These are phyloP conservation scores for Cryptococcus floricola DNA, from an alignment of 1,284 basidiomycete species.

Conservation along the genomic window DNA sequence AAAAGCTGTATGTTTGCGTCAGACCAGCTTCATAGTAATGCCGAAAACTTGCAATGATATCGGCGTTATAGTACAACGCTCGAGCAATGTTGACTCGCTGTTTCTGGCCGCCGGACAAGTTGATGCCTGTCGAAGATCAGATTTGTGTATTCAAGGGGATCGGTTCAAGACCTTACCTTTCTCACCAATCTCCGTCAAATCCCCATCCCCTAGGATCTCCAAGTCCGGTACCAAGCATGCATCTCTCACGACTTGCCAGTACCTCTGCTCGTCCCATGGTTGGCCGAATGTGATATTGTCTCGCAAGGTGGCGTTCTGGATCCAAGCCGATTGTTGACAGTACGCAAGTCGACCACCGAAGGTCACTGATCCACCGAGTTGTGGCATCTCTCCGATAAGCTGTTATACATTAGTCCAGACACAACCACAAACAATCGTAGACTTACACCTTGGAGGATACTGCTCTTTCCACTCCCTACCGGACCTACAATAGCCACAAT, in stretches of 20 bases:
- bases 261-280: constrained; percentile 70
- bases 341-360: constrained; percentile 69
- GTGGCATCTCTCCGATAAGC: constrained; percentile 60
- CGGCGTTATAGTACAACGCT: constrained; percentile 77
- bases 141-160: no score
- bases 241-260: constrained; percentile 70
- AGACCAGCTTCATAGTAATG: no score
- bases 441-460: constrained; percentile 63
- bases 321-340: constrained; percentile 74
- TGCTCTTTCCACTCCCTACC: constrained; percentile 65
- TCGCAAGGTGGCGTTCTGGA: constrained; percentile 66
- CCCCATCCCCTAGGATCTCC: constrained; percentile 73
- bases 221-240: constrained; percentile 74
- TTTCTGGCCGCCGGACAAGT: constrained; percentile 46
- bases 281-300: constrained; percentile 81
- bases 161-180: constrained; percentile 50
- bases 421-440: constrained; percentile 51
- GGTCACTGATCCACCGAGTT: constrained; percentile 57
- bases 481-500: constrained; percentile 74
- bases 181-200: constrained; percentile 88
- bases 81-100: constrained; percentile 63
- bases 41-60: constrained; percentile 62
- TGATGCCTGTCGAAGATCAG: constrained; percentile 22
- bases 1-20: constrained; percentile 44
- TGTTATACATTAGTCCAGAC: constrained; percentile 37